phyloP scores from a whole-genome alignment of 139 green algal genomes.

The Coelastrella sp. region DNA sequence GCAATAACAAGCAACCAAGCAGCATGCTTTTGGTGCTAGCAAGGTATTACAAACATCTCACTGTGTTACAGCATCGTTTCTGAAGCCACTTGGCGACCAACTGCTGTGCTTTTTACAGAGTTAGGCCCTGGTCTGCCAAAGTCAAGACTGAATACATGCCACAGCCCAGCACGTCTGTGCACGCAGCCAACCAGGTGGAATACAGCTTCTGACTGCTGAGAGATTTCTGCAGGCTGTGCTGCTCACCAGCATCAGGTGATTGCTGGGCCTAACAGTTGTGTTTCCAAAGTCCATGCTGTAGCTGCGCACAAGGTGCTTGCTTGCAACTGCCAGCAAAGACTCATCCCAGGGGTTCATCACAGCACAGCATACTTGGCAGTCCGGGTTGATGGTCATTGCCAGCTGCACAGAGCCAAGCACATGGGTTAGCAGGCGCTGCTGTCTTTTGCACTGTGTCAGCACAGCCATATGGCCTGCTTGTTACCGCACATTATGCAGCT shows the following conservation, averaged over 20 bases:
- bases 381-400: not conserved
- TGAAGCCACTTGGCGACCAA: no score
- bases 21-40: no score
- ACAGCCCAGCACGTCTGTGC: no score
- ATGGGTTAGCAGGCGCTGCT: not conserved
- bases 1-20: not conserved
- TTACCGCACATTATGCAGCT: no score
- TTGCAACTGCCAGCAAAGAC: constrained; percentile 11
- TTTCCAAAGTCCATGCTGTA: constrained; percentile 12
- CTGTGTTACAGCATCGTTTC: no score
- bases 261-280: constrained; percentile 4
- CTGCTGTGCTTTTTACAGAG: no score
- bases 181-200: no score
- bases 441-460: not conserved
- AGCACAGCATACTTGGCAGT: not conserved
- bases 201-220: no score
- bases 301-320: not conserved
- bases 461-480: not conserved
- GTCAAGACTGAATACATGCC: no score
- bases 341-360: constrained; percentile 47
- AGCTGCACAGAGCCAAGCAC: constrained; percentile 21
- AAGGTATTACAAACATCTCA: no score
- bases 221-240: not conserved
- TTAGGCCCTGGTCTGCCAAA: no score
- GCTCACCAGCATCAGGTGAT: constrained; percentile 22